Evolutionary conservation across 2,329 filamentous ascomycete genomes (phyloP).

Genomic region (Coleophoma crateriformis): DNA sequence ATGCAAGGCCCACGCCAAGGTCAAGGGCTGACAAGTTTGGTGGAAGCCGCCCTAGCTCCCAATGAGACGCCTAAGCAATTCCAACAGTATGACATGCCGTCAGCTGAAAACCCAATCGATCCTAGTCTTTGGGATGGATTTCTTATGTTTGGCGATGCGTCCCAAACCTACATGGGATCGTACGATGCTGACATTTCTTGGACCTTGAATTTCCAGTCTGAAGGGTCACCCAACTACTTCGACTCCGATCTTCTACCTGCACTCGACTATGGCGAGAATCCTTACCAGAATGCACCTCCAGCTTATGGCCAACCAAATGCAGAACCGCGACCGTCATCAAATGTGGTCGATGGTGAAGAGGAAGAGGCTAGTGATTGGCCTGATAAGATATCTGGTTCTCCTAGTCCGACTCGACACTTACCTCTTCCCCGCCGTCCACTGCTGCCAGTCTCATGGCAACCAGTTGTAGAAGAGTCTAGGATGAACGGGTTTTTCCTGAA

Average conservation of each 20-base stretch:
- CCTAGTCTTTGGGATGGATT: constrained; percentile 20
- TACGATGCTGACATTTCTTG: constrained; percentile 25
- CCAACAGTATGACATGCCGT: constrained; percentile 9
- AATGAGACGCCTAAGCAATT: not conserved
- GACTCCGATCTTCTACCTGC: constrained; percentile 11
- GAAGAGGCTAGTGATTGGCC: constrained; percentile 22
- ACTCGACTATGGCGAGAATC: constrained; percentile 10
- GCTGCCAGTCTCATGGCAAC: constrained; percentile 20
- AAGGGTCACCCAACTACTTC: constrained; percentile 13
- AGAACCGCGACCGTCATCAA: constrained; percentile 3
- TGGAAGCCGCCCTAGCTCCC: constrained; percentile 22
- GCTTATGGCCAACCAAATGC: not conserved
- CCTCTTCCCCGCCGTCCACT: constrained; percentile 13
- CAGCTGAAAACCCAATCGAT: constrained; percentile 12
- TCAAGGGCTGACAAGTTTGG: constrained; percentile 21
- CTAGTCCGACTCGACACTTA: constrained; percentile 5
- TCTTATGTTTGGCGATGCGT: constrained; percentile 16
- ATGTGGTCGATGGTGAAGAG: constrained; percentile 18
- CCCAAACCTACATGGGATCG: constrained; percentile 19
- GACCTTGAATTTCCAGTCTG: constrained; percentile 16
- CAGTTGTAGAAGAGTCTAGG: constrained; percentile 18
- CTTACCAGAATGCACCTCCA: constrained; percentile 11
- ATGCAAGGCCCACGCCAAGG: constrained; percentile 5
- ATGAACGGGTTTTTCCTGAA: constrained; percentile 6
- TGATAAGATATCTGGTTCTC: constrained; percentile 14